phyloP scores from a whole-genome alignment of 1,139 yeast species.

The Insectozyma bohioensis region DNA sequence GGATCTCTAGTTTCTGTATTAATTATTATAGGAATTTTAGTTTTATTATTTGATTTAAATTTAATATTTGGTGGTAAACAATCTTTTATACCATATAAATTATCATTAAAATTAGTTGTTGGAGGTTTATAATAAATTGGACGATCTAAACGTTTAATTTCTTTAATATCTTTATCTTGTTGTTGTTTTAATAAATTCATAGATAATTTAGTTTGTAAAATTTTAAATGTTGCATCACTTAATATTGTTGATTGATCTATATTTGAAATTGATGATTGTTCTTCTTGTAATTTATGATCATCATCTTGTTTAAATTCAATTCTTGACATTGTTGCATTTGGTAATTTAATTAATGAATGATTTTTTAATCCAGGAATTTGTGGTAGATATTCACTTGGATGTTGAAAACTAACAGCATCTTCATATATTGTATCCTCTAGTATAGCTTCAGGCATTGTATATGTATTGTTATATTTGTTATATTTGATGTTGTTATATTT shows the following conservation, averaged over 20 bases:
- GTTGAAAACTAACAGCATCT: conserved; percentile 12
- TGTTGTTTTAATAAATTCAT: conserved; percentile 8
- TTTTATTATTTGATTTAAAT: conserved; percentile 7
- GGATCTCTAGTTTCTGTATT: conserved; percentile 2
- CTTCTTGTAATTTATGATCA: conserved; percentile 1
- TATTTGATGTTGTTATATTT: too few relatives aligned
- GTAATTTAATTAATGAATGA: conserved; percentile 13
- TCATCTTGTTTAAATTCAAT: conserved; percentile 9
- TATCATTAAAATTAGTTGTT: conserved; percentile 24
- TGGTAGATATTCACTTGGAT: conserved; percentile 8
- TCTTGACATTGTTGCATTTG: conserved; percentile 11
- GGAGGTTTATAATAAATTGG: conserved; percentile 41
- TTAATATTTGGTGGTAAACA: conserved; percentile 30
- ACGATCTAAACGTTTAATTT: conserved; percentile 14
- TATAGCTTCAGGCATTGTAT: conserved; percentile 6
- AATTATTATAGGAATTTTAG: conserved; percentile 16
- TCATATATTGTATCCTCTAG: conserved; percentile 13
- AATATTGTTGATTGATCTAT: conserved; percentile 6
- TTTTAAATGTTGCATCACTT: conserved; percentile 12
- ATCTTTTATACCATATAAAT: conserved; percentile 29
- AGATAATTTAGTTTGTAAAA: conserved; percentile 14
- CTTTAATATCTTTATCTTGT: conserved; percentile 5
- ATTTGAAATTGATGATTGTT: conserved; percentile 5
- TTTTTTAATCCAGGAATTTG: too few relatives aligned
- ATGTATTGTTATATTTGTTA: not conserved